These are phyloP conservation scores for Luffa acutangula DNA, from an alignment of 306 rosid species.

Conservation along the genomic window DNA sequence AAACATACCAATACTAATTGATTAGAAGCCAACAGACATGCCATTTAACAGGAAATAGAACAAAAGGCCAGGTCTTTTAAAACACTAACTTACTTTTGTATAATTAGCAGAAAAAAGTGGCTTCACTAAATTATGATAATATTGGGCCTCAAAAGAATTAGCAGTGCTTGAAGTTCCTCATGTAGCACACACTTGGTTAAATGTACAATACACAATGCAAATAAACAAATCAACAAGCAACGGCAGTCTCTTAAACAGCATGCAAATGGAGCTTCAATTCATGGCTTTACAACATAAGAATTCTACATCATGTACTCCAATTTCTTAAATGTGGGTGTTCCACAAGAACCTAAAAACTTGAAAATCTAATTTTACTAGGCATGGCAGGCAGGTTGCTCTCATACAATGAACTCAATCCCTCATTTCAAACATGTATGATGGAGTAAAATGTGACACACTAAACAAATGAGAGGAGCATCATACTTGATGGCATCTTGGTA, in stretches of 20 bases:
- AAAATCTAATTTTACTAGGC: not conserved
- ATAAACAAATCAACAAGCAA: not conserved
- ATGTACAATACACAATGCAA: not conserved
- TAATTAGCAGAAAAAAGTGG: not conserved
- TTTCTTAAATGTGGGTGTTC: not conserved
- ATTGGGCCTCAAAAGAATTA: not conserved
- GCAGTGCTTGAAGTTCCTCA: not conserved
- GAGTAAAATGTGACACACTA: not conserved
- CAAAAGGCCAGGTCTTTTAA: not conserved
- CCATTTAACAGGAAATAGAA: not conserved
- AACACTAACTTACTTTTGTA: not conserved
- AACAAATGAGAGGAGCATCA: slow-evolving; percentile 6
- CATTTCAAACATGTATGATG: not conserved
- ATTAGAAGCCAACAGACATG: not conserved
- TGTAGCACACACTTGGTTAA: not conserved
- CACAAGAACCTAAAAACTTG: not conserved
- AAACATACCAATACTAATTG: not conserved
- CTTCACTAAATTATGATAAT: not conserved
- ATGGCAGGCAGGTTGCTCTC: not conserved
- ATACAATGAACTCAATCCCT: not conserved
- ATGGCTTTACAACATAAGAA: not conserved
- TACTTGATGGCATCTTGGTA: slow-evolving; percentile 68
- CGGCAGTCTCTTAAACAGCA: not conserved
- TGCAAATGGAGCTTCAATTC: not conserved
- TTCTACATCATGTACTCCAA: not conserved